phyloP scores from a whole-genome alignment of 768 basidiomycete species.

The Collybia sordida region DNA sequence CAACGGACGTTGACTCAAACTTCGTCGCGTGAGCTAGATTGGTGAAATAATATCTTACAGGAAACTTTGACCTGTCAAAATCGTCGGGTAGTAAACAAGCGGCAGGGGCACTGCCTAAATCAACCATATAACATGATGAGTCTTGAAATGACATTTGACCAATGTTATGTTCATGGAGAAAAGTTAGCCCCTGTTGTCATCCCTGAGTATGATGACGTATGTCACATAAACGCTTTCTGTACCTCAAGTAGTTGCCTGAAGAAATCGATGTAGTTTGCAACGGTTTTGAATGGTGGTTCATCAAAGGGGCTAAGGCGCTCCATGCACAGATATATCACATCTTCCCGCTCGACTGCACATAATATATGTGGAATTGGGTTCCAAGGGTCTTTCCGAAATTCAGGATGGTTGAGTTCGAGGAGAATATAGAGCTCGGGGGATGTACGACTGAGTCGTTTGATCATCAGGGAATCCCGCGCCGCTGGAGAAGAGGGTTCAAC shows the following conservation, averaged over 20 bases:
- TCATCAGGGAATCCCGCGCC: constrained; percentile 34
- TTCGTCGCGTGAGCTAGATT: constrained; percentile 25
- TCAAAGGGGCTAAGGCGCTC: constrained; percentile 44
- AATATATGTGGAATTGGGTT: constrained; percentile 50
- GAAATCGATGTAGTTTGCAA: constrained; percentile 50
- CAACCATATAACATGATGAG: constrained; percentile 39
- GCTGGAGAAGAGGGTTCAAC: constrained; percentile 26
- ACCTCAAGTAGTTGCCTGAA: constrained; percentile 53
- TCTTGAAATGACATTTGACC: constrained; percentile 34
- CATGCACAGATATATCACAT: constrained; percentile 41
- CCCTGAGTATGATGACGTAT: neutral
- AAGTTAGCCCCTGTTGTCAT: constrained; percentile 38
- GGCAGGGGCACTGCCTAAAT: constrained; percentile 33
- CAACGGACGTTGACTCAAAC: constrained; percentile 13
- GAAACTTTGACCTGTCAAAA: constrained; percentile 19
- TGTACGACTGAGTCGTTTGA: constrained; percentile 33
- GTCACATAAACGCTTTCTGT: neutral
- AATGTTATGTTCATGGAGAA: constrained; percentile 46
- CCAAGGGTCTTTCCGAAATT: constrained; percentile 51
- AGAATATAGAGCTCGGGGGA: constrained; percentile 40
- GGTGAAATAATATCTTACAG: constrained; percentile 28
- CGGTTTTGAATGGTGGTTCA: constrained; percentile 43
- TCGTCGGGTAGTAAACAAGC: constrained; percentile 12
- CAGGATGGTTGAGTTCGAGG: constrained; percentile 42
- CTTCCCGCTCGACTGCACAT: constrained; percentile 40